Conservation (phyloP, 2,329 filamentous ascomycete species). For the Pseudogymnoascus sp. region DNA sequence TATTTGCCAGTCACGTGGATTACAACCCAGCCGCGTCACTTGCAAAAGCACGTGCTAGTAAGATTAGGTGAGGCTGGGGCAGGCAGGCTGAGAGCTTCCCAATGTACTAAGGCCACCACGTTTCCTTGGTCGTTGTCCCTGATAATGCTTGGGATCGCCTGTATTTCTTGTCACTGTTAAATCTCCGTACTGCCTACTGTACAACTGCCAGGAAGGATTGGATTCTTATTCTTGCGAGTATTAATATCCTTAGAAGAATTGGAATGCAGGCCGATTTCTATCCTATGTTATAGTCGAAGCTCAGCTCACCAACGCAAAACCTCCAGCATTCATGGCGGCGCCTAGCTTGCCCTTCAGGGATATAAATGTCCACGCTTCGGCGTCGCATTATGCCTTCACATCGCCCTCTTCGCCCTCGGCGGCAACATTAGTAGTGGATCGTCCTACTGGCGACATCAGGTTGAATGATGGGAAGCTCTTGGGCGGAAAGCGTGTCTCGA, state of each 20-base stretch:
- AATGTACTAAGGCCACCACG: background rate
- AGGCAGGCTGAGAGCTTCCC: background rate
- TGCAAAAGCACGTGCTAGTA: background rate
- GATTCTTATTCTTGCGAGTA: background rate
- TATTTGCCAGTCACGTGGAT: background rate
- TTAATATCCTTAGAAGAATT: background rate
- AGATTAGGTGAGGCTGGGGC: constrained; percentile 3
- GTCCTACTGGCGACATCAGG: constrained; percentile 83
- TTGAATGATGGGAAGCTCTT: constrained; percentile 72
- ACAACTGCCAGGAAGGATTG: background rate
- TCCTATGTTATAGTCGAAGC: background rate
- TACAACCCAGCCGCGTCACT: background rate
- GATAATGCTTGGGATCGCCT: background rate
- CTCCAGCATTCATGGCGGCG: constrained; percentile 38
- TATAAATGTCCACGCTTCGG: constrained; percentile 90
- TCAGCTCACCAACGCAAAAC: background rate
- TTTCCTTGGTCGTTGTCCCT: background rate
- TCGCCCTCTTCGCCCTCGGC: constrained; percentile 89
- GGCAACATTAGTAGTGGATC: constrained; percentile 79
- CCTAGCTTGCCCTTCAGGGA: constrained; percentile 71
- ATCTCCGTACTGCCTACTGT: background rate
- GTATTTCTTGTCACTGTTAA: background rate
- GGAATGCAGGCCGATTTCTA: background rate
- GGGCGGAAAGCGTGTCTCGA: constrained; percentile 77
- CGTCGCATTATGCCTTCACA: constrained; percentile 90